phyloP scores from a whole-genome alignment of 306 rosid species.

The Astragalus glycyphyllos region DNA sequence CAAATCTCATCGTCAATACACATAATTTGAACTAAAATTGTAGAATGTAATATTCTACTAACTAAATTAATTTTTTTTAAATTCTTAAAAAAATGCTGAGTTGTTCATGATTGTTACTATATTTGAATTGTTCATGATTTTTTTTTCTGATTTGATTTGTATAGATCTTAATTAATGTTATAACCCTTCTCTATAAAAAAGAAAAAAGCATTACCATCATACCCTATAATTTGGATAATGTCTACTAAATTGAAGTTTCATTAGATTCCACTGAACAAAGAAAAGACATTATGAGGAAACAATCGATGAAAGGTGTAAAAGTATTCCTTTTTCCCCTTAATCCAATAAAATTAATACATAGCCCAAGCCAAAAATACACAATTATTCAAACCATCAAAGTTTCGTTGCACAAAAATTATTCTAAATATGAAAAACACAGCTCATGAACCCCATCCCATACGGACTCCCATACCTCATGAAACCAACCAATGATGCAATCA shows the following conservation, averaged over 20 bases:
- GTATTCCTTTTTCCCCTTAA: not conserved
- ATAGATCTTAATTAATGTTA: slow-evolving; percentile 8
- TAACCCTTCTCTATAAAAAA: not conserved
- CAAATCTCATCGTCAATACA: too few relatives aligned
- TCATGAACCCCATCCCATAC: slow-evolving; percentile 40
- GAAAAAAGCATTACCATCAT: not conserved
- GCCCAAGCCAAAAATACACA: slow-evolving; percentile 2
- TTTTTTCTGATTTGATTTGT: too few relatives aligned
- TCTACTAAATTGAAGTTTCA: slow-evolving; percentile 47
- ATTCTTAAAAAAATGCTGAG: too few relatives aligned
- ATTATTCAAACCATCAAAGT: slow-evolving; percentile 37
- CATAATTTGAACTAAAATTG: too few relatives aligned
- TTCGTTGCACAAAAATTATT: slow-evolving; percentile 34
- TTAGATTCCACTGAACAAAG: slow-evolving; percentile 54
- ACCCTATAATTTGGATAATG: slow-evolving; percentile 10
- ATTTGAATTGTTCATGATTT: too few relatives aligned
- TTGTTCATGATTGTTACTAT: too few relatives aligned
- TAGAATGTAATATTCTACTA: too few relatives aligned
- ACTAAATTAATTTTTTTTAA: too few relatives aligned
- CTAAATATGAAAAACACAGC: slow-evolving; percentile 40
- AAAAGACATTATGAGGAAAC: slow-evolving; percentile 25
- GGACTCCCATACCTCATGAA: slow-evolving; percentile 40
- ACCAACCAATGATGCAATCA: slow-evolving; percentile 40
- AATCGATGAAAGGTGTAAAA: slow-evolving; percentile 18
- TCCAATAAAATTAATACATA: not conserved